Percentiles rank a stretch among this genome's conserved stretches.
Evolutionary conservation across 129 eudicot species (phyloP).

Genomic region (Artemisia argyi): DNA sequence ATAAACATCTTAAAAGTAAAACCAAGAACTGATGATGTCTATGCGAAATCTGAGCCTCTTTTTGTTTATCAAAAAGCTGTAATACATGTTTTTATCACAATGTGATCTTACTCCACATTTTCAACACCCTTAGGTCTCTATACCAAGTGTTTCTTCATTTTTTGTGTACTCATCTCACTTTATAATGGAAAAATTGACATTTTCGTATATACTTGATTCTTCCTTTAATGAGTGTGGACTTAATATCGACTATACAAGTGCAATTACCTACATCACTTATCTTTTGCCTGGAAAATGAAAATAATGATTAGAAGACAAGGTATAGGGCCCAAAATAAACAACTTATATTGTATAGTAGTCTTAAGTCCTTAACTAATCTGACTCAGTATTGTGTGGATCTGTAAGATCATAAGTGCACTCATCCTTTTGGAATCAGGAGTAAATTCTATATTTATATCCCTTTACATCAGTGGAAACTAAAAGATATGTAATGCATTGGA

Average conservation of each 20-base stretch:
- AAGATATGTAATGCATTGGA: constrained; percentile 15
- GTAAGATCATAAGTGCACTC: background rate
- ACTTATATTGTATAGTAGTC: background rate
- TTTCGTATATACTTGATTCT: background rate
- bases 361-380: background rate
- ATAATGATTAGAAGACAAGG: background rate
- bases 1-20: background rate
- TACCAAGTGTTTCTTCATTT: background rate
- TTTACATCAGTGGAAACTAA: background rate
- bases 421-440: background rate
- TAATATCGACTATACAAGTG: background rate
- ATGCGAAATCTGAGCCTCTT: too few relatives aligned
- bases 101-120: background rate
- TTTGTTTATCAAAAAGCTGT: too few relatives aligned
- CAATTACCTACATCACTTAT: background rate
- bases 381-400: constrained; percentile 10
- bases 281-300: background rate
- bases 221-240: background rate
- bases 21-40: too few relatives aligned
- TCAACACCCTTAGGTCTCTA: background rate
- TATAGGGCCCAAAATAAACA: background rate
- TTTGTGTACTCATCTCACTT: background rate
- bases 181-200: background rate
- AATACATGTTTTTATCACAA: too few relatives aligned
- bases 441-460: background rate